These are phyloP conservation scores for Rhizophagus clarus DNA, from an alignment of 192 early-diverging fungal genomes.

Conservation along the genomic window DNA sequence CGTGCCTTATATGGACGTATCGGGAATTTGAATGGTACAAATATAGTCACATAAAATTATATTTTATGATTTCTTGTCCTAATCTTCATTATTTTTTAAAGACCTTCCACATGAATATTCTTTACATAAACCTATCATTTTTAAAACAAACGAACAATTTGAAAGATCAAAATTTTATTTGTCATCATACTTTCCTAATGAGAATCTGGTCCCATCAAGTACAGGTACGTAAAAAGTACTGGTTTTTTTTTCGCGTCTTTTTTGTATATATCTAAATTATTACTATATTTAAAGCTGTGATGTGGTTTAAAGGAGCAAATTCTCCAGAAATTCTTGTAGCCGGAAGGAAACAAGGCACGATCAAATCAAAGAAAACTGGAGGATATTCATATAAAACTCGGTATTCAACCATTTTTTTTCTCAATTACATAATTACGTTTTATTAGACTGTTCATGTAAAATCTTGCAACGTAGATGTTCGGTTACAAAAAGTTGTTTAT, in stretches of 20 bases:
- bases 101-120: conserved; percentile 11
- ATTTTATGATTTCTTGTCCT: neutral
- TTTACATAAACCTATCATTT: neutral
- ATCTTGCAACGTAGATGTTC: neutral
- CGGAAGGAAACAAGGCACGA: conserved; percentile 20
- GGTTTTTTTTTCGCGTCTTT: neutral
- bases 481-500: conserved; percentile 15
- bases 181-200: neutral
- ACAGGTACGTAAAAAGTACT: neutral
- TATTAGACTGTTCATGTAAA: neutral
- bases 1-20: conserved; percentile 68
- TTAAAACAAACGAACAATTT: neutral
- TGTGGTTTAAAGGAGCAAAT: conserved; percentile 5
- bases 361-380: conserved; percentile 11
- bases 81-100: neutral
- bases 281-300: neutral
- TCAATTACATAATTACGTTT: neutral
- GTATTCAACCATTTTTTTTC: neutral
- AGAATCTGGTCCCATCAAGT: conserved; percentile 3
- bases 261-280: neutral
- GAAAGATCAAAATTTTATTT: conserved; percentile 13
- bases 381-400: conserved; percentile 16
- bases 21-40: conserved; percentile 15
- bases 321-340: conserved; percentile 11
- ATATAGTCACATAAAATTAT: neutral